Base-by-base conservation (phyloP, 1,284 basidiomycete genomes). In the Heterobasidion occidentale region DNA sequence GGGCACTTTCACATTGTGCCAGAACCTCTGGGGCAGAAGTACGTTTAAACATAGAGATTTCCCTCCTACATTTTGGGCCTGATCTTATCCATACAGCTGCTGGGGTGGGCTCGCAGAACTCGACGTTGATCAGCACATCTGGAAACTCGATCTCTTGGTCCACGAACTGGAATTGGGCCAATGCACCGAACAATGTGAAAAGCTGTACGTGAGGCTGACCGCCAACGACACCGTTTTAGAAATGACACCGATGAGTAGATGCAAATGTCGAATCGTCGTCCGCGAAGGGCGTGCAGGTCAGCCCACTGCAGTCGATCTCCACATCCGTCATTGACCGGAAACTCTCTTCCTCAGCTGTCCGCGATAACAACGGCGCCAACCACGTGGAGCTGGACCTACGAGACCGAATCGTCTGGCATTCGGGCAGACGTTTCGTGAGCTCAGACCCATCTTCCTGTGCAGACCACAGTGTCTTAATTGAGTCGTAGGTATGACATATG, bases 1-100 rank as follows among this genome's bases (percentile, higher is more conserved):
- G 7, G 80, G 79, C 3, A 65, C 68, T 15, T 83, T 71, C 65
- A 75, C 73, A 0, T 73, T 82, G 46, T 83, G 80, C 66, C 77
- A 81, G 64, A 80, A 83, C 65, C 74, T 79, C 9, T 83, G 80
- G 80, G 80, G 79, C 17, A 63, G 65, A 54, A 57, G 77, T 78
- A 60, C 53, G 74, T 66, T 9, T 33, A 44, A 36, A 2, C 19
- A 11, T 11, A 12, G 38, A 42, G 7, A 11, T 7, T n/a, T 3
- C 19, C 53, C 38, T 17, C 12, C n/a, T n/a, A n/a, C 45, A 9
- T 12, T n/a, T 4, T 3, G 11, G 38, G 7, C n/a, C 33, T 3
- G 49, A 33, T 55, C 3, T n/a, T 42, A 27, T n/a, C 56, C 19
- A 33, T 6, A 34, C 44, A 7, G 9, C 53, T n/a, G 67, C 69